phyloP scores from a whole-genome alignment of 1,284 basidiomycete species.

The Pseudozyma pruni region DNA sequence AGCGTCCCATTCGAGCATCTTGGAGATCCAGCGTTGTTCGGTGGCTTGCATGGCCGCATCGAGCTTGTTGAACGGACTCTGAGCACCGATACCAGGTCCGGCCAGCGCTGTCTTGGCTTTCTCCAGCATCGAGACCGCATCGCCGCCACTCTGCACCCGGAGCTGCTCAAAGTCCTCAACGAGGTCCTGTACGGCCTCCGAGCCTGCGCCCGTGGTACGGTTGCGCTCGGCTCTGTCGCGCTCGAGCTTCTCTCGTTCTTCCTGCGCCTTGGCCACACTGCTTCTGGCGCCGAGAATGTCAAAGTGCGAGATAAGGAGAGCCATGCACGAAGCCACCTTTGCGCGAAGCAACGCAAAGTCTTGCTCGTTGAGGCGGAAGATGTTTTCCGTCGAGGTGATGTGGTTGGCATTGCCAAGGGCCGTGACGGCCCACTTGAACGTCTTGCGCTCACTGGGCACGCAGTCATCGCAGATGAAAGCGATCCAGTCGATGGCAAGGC shows the following conservation, averaged over 20 bases:
- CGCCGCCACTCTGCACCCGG: constrained; percentile 66
- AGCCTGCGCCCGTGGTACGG: constrained; percentile 40
- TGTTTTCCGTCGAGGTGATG: constrained; percentile 84
- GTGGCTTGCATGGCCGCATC: constrained; percentile 57
- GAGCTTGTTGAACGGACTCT: constrained; percentile 49
- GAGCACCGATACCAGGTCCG: constrained; percentile 49
- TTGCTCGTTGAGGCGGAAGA: constrained; percentile 84
- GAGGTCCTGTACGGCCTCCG: constrained; percentile 27
- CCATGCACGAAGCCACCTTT: constrained; percentile 96
- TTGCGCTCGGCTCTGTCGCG: constrained; percentile 56
- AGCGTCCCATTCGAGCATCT: constrained; percentile 59
- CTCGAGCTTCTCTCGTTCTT: constrained; percentile 60
- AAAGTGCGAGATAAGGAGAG: constrained; percentile 93
- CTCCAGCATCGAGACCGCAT: constrained; percentile 67
- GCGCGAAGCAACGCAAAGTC: constrained; percentile 83
- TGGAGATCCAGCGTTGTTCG: constrained; percentile 58
- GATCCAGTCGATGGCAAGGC: constrained; percentile 76
- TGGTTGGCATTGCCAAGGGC: constrained; percentile 93
- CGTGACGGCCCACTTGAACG: constrained; percentile 97
- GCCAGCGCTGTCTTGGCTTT: constrained; percentile 73
- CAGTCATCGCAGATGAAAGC: constrained; percentile 98
- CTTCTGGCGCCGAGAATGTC: constrained; percentile 76
- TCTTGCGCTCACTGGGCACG: constrained; percentile 92
- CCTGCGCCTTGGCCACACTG: constrained; percentile 63
- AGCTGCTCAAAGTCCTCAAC: constrained; percentile 39